Base-by-base conservation (phyloP, 371 early-diverging fungal species). In the Apophysomyces trapeziformis region DNA sequence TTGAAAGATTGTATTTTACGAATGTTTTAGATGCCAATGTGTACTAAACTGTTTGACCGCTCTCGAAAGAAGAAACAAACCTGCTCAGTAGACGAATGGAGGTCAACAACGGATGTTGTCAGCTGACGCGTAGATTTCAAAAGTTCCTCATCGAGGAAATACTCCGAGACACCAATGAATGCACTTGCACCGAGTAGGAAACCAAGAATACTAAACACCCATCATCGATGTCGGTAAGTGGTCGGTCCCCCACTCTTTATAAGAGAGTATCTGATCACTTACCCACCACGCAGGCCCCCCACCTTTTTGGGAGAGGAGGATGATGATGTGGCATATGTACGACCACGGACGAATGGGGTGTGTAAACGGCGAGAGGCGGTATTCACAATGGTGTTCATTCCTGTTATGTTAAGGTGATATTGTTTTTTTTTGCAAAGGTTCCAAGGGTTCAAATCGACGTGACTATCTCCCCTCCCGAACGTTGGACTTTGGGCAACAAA, bases 81-180 rank as follows among this genome's bases (percentile, higher is more conserved):
- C 54, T 69, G 60, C 45, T 69, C 69, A 0, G 69, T 69, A 8
- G 64, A 61, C n/a, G 61, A 36, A 38, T 57, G 69, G 0, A 69
- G 35, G 35, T 69, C 69, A 45, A 61, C 58, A 1, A 69, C 69
- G 21, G 69, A 69, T 18, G 58, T 50, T n/a, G 69, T 65, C 18
- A 69, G 57, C 46, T 69, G 64, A 46, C 69, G 69, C n/a, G 69
- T 69, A 5, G 69, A 69, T 38, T 60, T 35, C 18, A 69, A 18
- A 56, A 65, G 61, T n/a, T 69, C 69, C 37, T 69, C 54, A 35
- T 69, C 61, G 18, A 64, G n/a, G 58, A 69, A 64, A 5, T 59
- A 58, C 11, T 69, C 69, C 13, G 69, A 69, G 50, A 69, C 26
- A 50, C 61, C 69, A 12, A 69, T 21, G 32, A 58, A 63, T 4